Base-by-base conservation (phyloP, 2,329 filamentous ascomycete genomes). In the Cladophialophora psammophila region DNA sequence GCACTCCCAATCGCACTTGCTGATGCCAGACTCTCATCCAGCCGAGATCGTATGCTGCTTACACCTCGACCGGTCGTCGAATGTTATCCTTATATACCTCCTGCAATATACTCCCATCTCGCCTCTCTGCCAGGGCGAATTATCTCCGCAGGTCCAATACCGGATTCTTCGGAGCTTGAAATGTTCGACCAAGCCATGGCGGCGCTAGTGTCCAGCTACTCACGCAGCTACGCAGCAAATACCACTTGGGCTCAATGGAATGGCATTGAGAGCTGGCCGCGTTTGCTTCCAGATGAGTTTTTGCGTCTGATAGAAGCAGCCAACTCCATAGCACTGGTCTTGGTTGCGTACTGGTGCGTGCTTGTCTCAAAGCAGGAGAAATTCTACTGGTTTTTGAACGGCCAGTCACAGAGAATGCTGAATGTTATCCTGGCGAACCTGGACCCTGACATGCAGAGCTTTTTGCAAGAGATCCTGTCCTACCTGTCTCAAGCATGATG, bases 281-380 rank as follows among this genome's bases (percentile, higher is more conserved):
- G 26, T n/a, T 73, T 67, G n/a, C 42, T 73, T 9, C 45, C 71
- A 6, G 63, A 69, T 2, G 60, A 72, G 34, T 75, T 76, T 45
- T 18, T 67, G 18, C 6, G 69, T 1, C 71, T 75, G 73, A 9
- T 75, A 9, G 35, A 32, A 15, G 32, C 40, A 1, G 6, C 67
- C 9, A 45, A 67, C 40, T 70, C 72, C 38, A 57, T 72, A 13
- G 73, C 75, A 1, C 68, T 76, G 8, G 68, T 75, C 2, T 68
- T 77, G 15, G 31, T 76, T 4, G 72, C 69, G 3, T 67, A 76
- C 59, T 77, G 74, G 75, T 65, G 64, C 8, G 67, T 31, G 26
- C 45, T 66, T 2, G 55, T 76, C 3, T 67, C 72, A 3, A 67
- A 64, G 59, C 61, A 75, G 58, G 12, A 68, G 31, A 12, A 15